These are phyloP conservation scores for Conticribra guillardii DNA, from an alignment of 108 stramenopile genomes.

Conservation along the genomic window DNA sequence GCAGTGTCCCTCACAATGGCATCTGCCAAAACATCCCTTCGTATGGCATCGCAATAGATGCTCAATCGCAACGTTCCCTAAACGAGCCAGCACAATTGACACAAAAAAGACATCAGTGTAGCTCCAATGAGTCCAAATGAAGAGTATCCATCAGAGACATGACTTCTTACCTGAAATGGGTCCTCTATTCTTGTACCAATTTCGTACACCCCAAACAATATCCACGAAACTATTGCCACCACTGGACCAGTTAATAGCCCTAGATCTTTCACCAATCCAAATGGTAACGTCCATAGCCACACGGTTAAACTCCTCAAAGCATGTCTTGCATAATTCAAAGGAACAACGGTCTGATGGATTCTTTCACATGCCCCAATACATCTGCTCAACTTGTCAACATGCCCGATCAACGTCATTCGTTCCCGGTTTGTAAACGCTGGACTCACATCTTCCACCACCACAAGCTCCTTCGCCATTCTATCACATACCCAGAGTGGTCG, in stretches of 20 bases:
- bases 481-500: slow-evolving; percentile 88
- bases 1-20: slow-evolving; percentile 76
- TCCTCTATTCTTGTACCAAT: slow-evolving; percentile 95
- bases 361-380: slow-evolving; percentile 91
- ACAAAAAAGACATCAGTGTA: too few species aligned
- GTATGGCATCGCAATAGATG: slow-evolving; percentile 82
- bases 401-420: slow-evolving; percentile 74
- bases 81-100: too few species aligned
- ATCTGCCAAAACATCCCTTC: slow-evolving; percentile 86
- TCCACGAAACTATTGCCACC: slow-evolving; percentile 85
- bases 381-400: slow-evolving; percentile 78
- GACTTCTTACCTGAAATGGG: slow-evolving; percentile 81
- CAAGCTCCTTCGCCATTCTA: slow-evolving; percentile 77
- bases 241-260: slow-evolving; percentile 85
- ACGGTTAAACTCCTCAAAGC: slow-evolving; percentile 89
- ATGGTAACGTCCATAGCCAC: slow-evolving; percentile 90
- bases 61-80: slow-evolving; percentile 75
- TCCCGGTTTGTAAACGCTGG: slow-evolving; percentile 80
- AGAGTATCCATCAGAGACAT: too few species aligned
- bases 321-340: slow-evolving; percentile 94
- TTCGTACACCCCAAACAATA: slow-evolving; percentile 94
- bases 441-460: slow-evolving; percentile 63
- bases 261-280: slow-evolving; percentile 82
- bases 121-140: too few species aligned
- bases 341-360: slow-evolving; percentile 95